These are phyloP conservation scores for Talaromyces funiculosus DNA, from an alignment of 2,329 filamentous ascomycete species.

Conservation along the genomic window DNA sequence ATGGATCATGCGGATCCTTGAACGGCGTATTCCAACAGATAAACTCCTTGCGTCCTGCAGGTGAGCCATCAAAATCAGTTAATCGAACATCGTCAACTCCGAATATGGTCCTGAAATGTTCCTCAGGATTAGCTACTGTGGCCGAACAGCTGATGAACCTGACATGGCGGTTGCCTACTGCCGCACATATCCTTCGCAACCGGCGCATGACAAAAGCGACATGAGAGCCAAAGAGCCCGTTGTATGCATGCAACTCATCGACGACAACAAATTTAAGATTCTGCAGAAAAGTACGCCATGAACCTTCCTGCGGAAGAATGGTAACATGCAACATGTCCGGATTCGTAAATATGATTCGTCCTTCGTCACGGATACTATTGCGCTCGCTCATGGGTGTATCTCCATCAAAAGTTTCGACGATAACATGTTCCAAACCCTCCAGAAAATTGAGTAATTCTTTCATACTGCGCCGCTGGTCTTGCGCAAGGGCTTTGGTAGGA, in stretches of 20 bases:
- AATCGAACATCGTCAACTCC: conserved; percentile 74
- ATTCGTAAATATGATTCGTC: conserved; percentile 92
- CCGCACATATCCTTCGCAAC: conserved; percentile 78
- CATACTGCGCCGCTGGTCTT: conserved; percentile 86
- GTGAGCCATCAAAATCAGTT: conserved; percentile 87
- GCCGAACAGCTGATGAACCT: conserved; percentile 95
- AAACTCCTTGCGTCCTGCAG: conserved; percentile 88
- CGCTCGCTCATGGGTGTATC: conserved; percentile 81
- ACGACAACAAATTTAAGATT: conserved; percentile 88
- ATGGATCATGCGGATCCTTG: conserved; percentile 80
- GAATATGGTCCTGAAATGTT: conserved; percentile 93
- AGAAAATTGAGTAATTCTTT: conserved; percentile 79
- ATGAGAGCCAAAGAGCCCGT: conserved; percentile 88
- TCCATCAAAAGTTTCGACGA: conserved; percentile 93
- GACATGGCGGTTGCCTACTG: conserved; percentile 76
- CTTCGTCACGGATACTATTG: conserved; percentile 77
- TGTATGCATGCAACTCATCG: conserved; percentile 92
- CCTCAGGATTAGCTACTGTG: conserved; percentile 84
- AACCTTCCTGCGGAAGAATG: conserved; percentile 84
- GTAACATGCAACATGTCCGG: conserved; percentile 97
- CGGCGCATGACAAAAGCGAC: conserved; percentile 92
- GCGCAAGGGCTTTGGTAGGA: conserved; percentile 90
- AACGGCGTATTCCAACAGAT: conserved; percentile 97
- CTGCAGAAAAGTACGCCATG: conserved; percentile 82
- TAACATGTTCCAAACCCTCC: conserved; percentile 63